Conservation (phyloP, 2,329 filamentous ascomycete genomes). For the Truncatella angustata region DNA sequence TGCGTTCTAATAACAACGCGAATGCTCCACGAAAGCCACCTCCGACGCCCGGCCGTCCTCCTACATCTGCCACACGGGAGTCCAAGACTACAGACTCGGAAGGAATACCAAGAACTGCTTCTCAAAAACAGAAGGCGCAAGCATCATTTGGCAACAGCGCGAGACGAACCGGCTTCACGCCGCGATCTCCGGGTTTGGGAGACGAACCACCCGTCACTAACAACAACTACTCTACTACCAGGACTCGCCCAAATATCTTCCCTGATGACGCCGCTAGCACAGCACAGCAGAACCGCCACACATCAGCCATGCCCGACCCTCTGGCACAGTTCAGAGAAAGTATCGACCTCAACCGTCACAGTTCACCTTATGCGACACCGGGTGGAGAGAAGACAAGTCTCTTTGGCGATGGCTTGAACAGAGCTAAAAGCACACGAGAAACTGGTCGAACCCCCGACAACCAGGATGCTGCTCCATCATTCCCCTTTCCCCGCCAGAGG, state of each 20-base stretch:
- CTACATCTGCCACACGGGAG: constrained; percentile 25
- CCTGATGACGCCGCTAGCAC: constrained; percentile 23
- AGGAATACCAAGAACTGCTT: constrained; percentile 46
- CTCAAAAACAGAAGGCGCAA: constrained; percentile 51
- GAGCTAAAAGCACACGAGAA: constrained; percentile 46
- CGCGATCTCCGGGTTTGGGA: constrained; percentile 44
- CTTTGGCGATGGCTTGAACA: constrained; percentile 44
- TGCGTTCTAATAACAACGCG: constrained; percentile 19
- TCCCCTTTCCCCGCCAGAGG: constrained; percentile 22
- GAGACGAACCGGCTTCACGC: constrained; percentile 48
- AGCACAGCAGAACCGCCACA: constrained; percentile 6
- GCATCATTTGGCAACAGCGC: constrained; percentile 49
- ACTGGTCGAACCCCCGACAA: constrained; percentile 23
- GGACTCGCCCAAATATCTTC: constrained; percentile 27
- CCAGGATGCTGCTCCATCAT: constrained; percentile 13
- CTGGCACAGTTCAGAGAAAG: constrained; percentile 45
- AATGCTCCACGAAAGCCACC: constrained; percentile 18
- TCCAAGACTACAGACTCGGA: constrained; percentile 21
- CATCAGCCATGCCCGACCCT: constrained; percentile 37
- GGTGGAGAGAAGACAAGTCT: constrained; percentile 59
- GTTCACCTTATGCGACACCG: constrained; percentile 54
- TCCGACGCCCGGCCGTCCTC: constrained; percentile 24
- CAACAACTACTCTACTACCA: constrained; percentile 48
- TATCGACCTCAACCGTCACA: constrained; percentile 48
- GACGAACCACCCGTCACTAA: constrained; percentile 53